Conservation (phyloP, 345 rosid genomes). For the Acer campestre region DNA sequence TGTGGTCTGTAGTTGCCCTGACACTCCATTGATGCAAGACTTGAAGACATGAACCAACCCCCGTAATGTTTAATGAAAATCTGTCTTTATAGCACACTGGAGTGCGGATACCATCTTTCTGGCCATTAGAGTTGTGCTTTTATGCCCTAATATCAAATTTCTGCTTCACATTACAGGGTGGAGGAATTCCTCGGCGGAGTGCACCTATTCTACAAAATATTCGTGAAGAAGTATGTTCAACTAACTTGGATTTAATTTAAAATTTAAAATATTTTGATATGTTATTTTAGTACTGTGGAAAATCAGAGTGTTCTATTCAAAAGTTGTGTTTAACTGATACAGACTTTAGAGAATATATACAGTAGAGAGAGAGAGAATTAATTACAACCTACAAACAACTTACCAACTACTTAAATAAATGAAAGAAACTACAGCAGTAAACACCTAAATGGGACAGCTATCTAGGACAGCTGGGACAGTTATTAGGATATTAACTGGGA, state of each 20-base stretch:
- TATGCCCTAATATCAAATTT: background rate
- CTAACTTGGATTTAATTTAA: background rate
- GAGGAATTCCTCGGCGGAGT: conserved; percentile 89
- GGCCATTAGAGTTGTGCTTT: background rate
- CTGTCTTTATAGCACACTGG: background rate
- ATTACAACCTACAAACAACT: too few relatives aligned
- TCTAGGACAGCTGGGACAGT: too few relatives aligned
- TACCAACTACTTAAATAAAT: too few relatives aligned
- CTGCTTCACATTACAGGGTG: conserved; percentile 53
- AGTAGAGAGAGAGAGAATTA: too few relatives aligned
- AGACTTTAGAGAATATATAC: too few relatives aligned
- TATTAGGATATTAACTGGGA: too few relatives aligned
- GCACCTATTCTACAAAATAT: conserved; percentile 80
- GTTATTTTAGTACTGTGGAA: background rate
- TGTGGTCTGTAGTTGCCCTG: background rate
- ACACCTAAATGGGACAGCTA: too few relatives aligned
- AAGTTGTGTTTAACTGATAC: too few relatives aligned
- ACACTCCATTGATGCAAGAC: background rate
- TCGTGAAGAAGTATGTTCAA: conserved; percentile 71
- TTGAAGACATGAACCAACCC: background rate
- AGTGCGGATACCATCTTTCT: background rate
- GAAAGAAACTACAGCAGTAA: too few relatives aligned
- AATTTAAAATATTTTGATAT: background rate
- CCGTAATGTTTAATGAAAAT: background rate
- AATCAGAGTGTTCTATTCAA: too few relatives aligned